A percentile compares a stretch with the other conserved stretches of the same genome.
Conservation (phyloP, 2,329 filamentous ascomycete genomes). For the Paramyrothecium roridum region DNA sequence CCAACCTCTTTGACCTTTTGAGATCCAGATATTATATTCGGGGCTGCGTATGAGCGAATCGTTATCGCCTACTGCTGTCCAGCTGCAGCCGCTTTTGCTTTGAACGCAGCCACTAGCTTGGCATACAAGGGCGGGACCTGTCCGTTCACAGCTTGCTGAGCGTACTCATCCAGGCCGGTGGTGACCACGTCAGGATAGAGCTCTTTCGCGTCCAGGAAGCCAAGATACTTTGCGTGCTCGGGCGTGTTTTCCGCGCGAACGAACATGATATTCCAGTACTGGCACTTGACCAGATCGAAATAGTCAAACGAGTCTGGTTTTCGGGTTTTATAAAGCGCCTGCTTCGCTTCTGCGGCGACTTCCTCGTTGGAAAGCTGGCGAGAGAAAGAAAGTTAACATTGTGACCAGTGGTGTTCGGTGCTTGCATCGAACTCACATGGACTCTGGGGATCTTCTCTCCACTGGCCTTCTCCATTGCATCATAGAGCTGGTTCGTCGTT, state of each 20-base stretch:
- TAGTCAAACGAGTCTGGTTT: neutral
- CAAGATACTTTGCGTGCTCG: conserved; percentile 50
- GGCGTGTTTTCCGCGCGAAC: conserved; percentile 51
- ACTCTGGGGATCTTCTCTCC: conserved; percentile 39
- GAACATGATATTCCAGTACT: conserved; percentile 41
- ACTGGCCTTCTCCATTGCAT: conserved; percentile 39
- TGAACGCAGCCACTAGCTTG: no score
- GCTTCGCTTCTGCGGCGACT: neutral
- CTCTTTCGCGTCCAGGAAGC: conserved; percentile 48
- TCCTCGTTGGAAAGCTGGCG: no score
- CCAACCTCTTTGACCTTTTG: no score
- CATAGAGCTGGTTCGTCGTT: conserved; percentile 42
- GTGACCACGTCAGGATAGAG: conserved; percentile 48
- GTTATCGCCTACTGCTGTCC: no score
- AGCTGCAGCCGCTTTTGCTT: no score
- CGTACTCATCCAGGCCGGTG: neutral
- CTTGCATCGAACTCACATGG: conserved; percentile 2
- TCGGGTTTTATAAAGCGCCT: neutral
- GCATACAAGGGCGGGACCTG: neutral
- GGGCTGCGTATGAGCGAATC: no score
- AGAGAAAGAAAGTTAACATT: no score
- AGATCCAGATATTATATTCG: no score
- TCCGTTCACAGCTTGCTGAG: conserved; percentile 1
- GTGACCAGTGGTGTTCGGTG: no score
- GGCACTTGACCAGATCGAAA: conserved; percentile 16